phyloP scores from a whole-genome alignment of 345 rosid genomes.

The Pugionium cornutum region DNA sequence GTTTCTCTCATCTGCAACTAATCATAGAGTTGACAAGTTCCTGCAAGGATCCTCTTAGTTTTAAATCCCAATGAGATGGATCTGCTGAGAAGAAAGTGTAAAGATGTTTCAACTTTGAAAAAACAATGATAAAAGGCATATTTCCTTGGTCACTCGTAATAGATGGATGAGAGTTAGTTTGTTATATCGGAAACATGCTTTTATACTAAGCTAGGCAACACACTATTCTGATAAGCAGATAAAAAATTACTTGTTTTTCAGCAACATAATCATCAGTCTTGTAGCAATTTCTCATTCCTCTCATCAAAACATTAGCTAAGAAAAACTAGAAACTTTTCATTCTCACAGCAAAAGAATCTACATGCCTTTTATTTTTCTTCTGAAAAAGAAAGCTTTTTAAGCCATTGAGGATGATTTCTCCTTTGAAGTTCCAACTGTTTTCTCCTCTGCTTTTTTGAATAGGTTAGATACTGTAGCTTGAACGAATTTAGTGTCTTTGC shows the following conservation, averaged over 20 bases:
- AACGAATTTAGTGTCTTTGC: conserved; percentile 57
- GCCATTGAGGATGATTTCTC: conserved; percentile 26
- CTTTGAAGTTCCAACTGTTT: conserved; percentile 40
- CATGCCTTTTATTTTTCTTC: conserved; percentile 20
- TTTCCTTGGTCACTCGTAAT: neutral
- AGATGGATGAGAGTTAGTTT: conserved; percentile 19
- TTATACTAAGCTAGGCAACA: conserved; percentile 15
- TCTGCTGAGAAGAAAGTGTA: conserved; percentile 18
- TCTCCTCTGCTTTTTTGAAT: conserved; percentile 69
- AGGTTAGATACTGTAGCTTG: conserved; percentile 75
- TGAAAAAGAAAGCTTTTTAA: neutral
- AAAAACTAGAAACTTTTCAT: neutral
- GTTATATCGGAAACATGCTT: conserved; percentile 19
- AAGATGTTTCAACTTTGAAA: conserved; percentile 28
- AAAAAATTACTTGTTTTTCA: no score
- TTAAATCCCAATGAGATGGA: neutral
- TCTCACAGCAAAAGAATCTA: conserved; percentile 20
- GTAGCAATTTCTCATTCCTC: conserved; percentile 8
- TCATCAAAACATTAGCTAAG: conserved; percentile 20
- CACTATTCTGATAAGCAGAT: neutral
- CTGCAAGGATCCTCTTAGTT: no score
- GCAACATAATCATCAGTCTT: neutral
- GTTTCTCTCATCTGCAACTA: no score
- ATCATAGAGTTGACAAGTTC: no score
- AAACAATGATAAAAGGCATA: no score